phyloP scores from a whole-genome alignment of 208 protist genomes.

The Lotmaria passim region DNA sequence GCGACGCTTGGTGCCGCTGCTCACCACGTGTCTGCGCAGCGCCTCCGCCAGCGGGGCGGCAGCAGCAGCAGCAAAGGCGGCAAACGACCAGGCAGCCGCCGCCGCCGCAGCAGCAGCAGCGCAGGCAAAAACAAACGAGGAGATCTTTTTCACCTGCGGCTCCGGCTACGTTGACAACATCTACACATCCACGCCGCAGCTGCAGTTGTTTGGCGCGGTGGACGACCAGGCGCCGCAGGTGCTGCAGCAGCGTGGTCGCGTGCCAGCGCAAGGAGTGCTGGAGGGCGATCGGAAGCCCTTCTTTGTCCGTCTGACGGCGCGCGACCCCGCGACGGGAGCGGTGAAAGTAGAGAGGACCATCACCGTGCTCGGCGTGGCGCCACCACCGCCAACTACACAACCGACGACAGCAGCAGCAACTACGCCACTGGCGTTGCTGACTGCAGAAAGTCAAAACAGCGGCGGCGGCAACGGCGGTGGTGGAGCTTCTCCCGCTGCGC shows the following conservation, averaged over 20 bases:
- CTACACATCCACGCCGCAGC: constrained; percentile 55
- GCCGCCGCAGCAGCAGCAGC: background rate
- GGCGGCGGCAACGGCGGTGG: background rate
- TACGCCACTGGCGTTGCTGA: no score
- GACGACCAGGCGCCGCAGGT: constrained; percentile 55
- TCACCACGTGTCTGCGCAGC: constrained; percentile 55
- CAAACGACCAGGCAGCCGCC: constrained; percentile 9
- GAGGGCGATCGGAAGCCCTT: constrained; percentile 40
- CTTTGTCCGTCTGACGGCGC: constrained; percentile 65
- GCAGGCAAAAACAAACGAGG: constrained; percentile 23
- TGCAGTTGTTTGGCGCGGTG: constrained; percentile 56
- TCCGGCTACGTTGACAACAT: constrained; percentile 71
- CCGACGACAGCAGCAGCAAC: background rate
- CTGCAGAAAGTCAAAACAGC: no score
- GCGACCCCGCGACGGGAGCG: constrained; percentile 48
- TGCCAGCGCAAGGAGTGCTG: constrained; percentile 44
- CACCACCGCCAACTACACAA: background rate
- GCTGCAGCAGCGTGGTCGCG: constrained; percentile 65
- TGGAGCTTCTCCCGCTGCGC: background rate
- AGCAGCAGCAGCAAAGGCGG: constrained; percentile 21
- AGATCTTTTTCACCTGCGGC: constrained; percentile 68
- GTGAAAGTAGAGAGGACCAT: constrained; percentile 47
- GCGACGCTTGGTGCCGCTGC: constrained; percentile 55
- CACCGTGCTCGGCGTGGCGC: constrained; percentile 48
- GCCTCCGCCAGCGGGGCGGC: constrained; percentile 22